phyloP scores from a whole-genome alignment of 192 early-diverging fungal genomes.

The Phlyctochytrium bullatum region DNA sequence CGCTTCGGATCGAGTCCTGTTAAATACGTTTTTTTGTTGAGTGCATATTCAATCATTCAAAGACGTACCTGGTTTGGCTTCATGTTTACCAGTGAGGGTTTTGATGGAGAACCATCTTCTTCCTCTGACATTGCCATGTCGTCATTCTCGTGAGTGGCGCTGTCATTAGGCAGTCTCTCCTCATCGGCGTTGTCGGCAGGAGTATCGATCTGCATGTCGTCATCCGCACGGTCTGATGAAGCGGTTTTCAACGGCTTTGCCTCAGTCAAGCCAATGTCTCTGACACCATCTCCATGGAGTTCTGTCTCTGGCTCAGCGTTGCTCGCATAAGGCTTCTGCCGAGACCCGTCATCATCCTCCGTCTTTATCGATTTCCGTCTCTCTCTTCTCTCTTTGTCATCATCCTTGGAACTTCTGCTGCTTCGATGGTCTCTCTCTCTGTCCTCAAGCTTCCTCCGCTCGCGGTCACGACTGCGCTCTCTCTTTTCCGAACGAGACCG shows the following conservation, averaged over 20 bases:
- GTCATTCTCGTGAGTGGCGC: conserved; percentile 8
- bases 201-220: not conserved
- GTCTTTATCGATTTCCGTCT: not conserved
- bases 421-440: conserved; percentile 23
- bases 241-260: not conserved
- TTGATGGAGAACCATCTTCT: not conserved
- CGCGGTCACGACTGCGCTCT: not conserved
- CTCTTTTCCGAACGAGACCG: not conserved
- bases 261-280: not conserved
- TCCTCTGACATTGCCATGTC: not conserved
- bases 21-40: conserved; percentile 3
- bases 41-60: not conserved
- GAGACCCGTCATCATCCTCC: no score
- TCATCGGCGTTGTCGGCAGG: not conserved
- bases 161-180: conserved; percentile 16
- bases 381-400: not conserved
- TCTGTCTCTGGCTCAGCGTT: not conserved
- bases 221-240: not conserved
- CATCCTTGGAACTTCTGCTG: conserved; percentile 2
- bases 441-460: conserved; percentile 19
- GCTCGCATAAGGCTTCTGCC: no score
- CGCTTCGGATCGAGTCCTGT: conserved; percentile 16
- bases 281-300: not conserved
- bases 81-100: not conserved
- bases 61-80: conserved; percentile 11